Evolutionary conservation across 2,329 filamentous ascomycete species (phyloP).

Genomic region (Hypoxylon sp.): DNA sequence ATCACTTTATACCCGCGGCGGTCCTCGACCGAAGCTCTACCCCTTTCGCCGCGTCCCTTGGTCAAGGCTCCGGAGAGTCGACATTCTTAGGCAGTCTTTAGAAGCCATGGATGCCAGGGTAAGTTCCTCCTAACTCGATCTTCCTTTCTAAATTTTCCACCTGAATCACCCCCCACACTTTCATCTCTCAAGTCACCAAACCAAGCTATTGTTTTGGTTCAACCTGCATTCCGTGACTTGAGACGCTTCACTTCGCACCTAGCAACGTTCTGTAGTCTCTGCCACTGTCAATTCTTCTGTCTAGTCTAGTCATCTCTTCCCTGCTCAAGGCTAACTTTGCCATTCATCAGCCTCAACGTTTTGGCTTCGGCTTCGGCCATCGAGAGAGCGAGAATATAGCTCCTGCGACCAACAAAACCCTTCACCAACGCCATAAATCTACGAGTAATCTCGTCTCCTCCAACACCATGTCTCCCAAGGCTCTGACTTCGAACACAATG

Average conservation of each 20-base stretch:
- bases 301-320: not conserved
- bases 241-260: conserved; percentile 10
- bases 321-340: conserved; percentile 34
- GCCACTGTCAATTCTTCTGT: not conserved
- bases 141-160: conserved; percentile 10
- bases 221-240: conserved; percentile 1
- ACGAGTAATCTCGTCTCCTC: conserved; percentile 68
- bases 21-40: conserved; percentile 37
- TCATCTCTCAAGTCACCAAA: conserved; percentile 10
- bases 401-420: conserved; percentile 71
- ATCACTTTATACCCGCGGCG: conserved; percentile 10
- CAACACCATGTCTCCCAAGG: conserved; percentile 63
- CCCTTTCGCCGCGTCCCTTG: conserved; percentile 30
- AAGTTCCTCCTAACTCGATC: conserved; percentile 34
- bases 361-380: conserved; percentile 72
- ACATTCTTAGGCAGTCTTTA: conserved; percentile 6
- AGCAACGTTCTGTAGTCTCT: not conserved
- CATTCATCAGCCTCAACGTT: conserved; percentile 76
- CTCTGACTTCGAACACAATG: conserved; percentile 70
- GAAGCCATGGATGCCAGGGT: conserved; percentile 50
- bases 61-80: conserved; percentile 22
- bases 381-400: conserved; percentile 38
- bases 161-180: not conserved
- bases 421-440: conserved; percentile 89
- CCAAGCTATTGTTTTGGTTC: conserved; percentile 11